phyloP scores from a whole-genome alignment of 2,329 filamentous ascomycete species.

The Pestalotiopsis sp. region DNA sequence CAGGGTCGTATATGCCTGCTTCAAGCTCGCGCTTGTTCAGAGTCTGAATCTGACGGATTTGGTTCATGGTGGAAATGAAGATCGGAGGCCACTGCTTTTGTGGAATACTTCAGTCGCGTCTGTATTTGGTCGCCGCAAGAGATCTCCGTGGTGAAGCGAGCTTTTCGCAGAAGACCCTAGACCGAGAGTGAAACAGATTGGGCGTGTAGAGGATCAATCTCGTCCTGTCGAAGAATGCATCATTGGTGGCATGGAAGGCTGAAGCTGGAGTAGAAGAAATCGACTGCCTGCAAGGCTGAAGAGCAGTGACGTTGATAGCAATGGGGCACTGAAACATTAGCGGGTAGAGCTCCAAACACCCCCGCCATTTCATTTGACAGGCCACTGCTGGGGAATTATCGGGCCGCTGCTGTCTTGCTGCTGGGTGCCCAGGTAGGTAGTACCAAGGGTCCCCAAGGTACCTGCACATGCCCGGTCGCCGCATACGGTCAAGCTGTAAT shows the following conservation, averaged over 20 bases:
- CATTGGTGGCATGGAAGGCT: constrained; percentile 2
- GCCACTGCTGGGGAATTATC: background rate
- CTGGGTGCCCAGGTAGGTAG: no score
- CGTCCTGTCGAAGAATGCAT: background rate
- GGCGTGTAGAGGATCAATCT: no score
- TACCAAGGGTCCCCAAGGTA: background rate
- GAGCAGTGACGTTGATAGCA: constrained; percentile 3
- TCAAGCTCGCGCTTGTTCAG: constrained; percentile 96
- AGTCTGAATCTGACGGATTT: constrained; percentile 87
- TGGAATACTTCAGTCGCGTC: background rate
- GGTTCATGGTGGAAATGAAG: constrained; percentile 72
- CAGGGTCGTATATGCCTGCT: constrained; percentile 63
- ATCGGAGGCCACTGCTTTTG: background rate
- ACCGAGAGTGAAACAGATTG: background rate
- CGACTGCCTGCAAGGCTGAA: constrained; percentile 8
- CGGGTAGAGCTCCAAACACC: background rate
- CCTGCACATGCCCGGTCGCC: background rate
- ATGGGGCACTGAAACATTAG: background rate
- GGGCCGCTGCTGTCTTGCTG: background rate
- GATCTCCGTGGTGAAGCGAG: background rate
- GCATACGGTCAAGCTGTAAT: background rate
- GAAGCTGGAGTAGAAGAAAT: background rate
- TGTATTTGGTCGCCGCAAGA: background rate
- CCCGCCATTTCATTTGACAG: background rate
- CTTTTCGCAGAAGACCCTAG: background rate